These are phyloP conservation scores for Picochlorum sp. DNA, from an alignment of 139 green algal genomes.

Conservation along the genomic window DNA sequence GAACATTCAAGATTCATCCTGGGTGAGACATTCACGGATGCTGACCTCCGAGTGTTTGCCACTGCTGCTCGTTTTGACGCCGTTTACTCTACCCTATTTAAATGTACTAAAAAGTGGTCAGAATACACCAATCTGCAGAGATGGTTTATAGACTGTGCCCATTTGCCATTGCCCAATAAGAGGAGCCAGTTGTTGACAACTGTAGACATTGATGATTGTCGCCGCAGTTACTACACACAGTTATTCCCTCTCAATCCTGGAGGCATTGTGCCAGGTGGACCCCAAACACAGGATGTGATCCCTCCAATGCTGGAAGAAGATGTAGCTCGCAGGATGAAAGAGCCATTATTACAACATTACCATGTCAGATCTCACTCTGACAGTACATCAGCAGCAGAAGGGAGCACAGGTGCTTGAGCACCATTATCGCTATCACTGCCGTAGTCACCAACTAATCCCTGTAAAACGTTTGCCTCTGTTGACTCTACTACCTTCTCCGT, in stretches of 20 bases:
- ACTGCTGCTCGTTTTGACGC: conserved; percentile 69
- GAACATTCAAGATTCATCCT: conserved; percentile 53
- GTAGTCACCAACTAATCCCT: background rate
- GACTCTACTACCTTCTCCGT: background rate
- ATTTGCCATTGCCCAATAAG: conserved; percentile 39
- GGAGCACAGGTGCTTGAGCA: background rate
- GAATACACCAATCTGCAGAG: conserved; percentile 60
- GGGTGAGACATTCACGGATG: conserved; percentile 72
- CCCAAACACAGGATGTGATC: conserved; percentile 18
- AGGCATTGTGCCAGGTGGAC: conserved; percentile 72
- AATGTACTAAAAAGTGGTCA: conserved; percentile 59
- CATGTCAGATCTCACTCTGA: background rate
- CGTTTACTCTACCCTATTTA: conserved; percentile 80
- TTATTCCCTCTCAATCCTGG: conserved; percentile 91
- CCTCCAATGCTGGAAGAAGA: background rate
- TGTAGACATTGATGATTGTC: conserved; percentile 75
- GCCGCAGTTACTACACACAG: conserved; percentile 62
- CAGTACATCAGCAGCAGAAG: conserved; percentile 8
- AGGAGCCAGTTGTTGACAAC: conserved; percentile 9
- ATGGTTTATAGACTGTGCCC: conserved; percentile 72
- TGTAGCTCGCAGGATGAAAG: background rate
- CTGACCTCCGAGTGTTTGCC: conserved; percentile 76
- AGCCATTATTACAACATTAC: conserved; percentile 1
- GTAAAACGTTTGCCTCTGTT: background rate
- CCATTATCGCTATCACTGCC: conserved; percentile 1